phyloP scores from a whole-genome alignment of 2,329 filamentous ascomycete genomes.

The Arthrobotrys megalospora region DNA sequence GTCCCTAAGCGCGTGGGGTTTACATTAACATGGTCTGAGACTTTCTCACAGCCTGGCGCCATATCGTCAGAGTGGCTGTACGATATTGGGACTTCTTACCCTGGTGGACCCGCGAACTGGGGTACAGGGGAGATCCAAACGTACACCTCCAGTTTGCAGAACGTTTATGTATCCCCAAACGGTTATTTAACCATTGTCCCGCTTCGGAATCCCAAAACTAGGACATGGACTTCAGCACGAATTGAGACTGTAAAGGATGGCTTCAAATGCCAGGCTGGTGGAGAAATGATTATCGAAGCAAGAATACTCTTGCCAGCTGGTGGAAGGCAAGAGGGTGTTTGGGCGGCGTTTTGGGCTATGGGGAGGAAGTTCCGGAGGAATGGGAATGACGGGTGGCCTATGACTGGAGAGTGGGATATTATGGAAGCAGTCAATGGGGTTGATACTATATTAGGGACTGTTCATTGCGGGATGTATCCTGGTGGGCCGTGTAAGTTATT shows the following conservation, averaged over 20 bases:
- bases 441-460: conserved; percentile 66
- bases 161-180: conserved; percentile 68
- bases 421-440: conserved; percentile 69
- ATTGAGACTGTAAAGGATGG: conserved; percentile 54
- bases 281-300: conserved; percentile 68
- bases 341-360: conserved; percentile 71
- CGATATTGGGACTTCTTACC: conserved; percentile 69
- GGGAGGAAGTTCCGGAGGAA: conserved; percentile 67
- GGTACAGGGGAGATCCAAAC: conserved; percentile 71
- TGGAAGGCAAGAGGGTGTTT: conserved; percentile 64
- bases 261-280: conserved; percentile 66
- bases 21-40: conserved; percentile 44
- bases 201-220: conserved; percentile 62
- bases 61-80: conserved; percentile 68
- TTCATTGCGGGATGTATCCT: conserved; percentile 68
- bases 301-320: conserved; percentile 66
- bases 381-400: conserved; percentile 68
- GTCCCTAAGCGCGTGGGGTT: conserved; percentile 32
- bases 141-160: conserved; percentile 68
- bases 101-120: conserved; percentile 69
- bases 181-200: conserved; percentile 68
- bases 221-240: conserved; percentile 30
- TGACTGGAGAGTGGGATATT: conserved; percentile 70
- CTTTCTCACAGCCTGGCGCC: conserved; percentile 65
- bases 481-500: conserved; percentile 65